phyloP scores from a whole-genome alignment of 257 asterid genomes.

The Ilex aquifolium region DNA sequence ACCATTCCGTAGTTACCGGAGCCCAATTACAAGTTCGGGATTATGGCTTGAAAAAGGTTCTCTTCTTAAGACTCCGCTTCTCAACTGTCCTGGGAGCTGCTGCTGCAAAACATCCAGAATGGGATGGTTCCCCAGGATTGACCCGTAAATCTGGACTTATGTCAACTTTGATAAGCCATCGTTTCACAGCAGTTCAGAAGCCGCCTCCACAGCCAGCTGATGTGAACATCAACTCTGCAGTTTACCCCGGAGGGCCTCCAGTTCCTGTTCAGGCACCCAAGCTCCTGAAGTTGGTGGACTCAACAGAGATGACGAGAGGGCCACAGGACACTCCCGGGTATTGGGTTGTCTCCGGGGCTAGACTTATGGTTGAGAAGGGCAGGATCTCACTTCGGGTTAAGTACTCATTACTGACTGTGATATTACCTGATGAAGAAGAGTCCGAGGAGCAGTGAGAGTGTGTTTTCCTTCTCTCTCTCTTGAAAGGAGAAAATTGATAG shows the following conservation, averaged over 20 bases:
- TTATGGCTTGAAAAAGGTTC: conserved; percentile 79
- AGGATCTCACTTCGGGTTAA: conserved; percentile 76
- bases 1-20: conserved; percentile 79
- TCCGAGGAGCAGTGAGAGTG: conserved; percentile 20
- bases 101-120: conserved; percentile 65
- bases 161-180: conserved; percentile 88
- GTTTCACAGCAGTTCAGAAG: conserved; percentile 70
- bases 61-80: conserved; percentile 66
- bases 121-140: conserved; percentile 94
- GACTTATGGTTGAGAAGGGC: conserved; percentile 87
- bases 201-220: conserved; percentile 84
- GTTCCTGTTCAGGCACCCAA: conserved; percentile 68
- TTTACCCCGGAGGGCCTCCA: conserved; percentile 96
- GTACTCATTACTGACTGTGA: conserved; percentile 66
- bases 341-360: conserved; percentile 97
- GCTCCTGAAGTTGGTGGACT: conserved; percentile 81
- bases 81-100: conserved; percentile 69
- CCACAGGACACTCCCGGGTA: conserved; percentile 95
- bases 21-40: conserved; percentile 73
- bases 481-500: conserved; percentile 1
- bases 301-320: conserved; percentile 89
- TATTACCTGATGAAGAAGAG: conserved; percentile 70
- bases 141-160: conserved; percentile 92
- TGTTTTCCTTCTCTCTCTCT: conserved; percentile 4
- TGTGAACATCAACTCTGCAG: conserved; percentile 87